These are phyloP conservation scores for Talaromyces sp. DNA, from an alignment of 2,329 filamentous ascomycete genomes.

Conservation along the genomic window DNA sequence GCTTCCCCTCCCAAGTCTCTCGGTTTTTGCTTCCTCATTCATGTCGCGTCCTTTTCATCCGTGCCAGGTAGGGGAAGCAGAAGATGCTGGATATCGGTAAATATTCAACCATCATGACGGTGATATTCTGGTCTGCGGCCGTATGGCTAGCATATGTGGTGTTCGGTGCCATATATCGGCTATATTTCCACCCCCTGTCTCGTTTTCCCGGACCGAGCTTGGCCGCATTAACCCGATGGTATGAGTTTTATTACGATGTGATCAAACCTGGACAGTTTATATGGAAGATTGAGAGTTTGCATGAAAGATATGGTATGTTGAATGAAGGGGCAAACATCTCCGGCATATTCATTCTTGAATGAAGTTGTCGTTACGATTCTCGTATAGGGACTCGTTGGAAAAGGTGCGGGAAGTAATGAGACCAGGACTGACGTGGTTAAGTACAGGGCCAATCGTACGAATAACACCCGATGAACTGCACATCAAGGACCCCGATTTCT, in stretches of 20 bases:
- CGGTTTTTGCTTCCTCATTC: not conserved
- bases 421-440: not conserved
- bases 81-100: not conserved
- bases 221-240: constrained; percentile 34
- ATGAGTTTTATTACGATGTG: constrained; percentile 41
- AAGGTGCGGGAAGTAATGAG: too few relatives aligned
- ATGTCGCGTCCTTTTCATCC: not conserved
- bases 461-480: constrained; percentile 38
- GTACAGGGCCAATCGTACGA: constrained; percentile 35
- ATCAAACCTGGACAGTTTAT: constrained; percentile 35
- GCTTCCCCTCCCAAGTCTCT: not conserved
- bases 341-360: not conserved
- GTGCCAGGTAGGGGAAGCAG: not conserved
- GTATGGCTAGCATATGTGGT: not conserved
- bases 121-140: not conserved
- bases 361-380: not conserved
- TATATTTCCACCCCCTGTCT: constrained; percentile 35
- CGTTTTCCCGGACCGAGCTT: constrained; percentile 34
- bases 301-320: constrained; percentile 34
- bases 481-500: constrained; percentile 36
- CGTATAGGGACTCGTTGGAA: not conserved
- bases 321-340: not conserved
- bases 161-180: constrained; percentile 31
- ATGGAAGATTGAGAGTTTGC: constrained; percentile 38
- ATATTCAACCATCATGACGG: not conserved